Evolutionary conservation across 73 alveolate genomes (phyloP).

Genomic region (Paramecium octaurelia): DNA sequence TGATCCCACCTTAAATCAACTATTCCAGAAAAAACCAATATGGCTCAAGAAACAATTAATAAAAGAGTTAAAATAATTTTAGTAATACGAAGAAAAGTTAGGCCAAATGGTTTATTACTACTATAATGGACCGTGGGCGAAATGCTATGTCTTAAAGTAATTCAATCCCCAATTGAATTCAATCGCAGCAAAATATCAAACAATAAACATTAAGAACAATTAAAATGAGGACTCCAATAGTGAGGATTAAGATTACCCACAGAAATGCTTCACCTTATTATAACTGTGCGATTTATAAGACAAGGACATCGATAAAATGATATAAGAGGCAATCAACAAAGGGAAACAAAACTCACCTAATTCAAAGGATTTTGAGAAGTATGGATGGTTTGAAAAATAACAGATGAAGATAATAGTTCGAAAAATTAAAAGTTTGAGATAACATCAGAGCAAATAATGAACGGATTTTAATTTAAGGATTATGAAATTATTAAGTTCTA

Average conservation of each 20-base stretch:
- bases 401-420: not conserved
- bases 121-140: constrained; percentile 18
- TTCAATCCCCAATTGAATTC: not conserved
- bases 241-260: not conserved
- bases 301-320: not conserved
- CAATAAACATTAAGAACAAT: not conserved
- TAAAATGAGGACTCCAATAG: not conserved
- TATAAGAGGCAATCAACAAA: not conserved
- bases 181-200: not conserved
- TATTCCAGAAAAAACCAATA: not conserved
- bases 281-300: not conserved
- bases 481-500: not conserved
- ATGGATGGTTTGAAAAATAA: not conserved
- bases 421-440: not conserved
- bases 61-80: not conserved
- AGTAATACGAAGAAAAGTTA: not conserved
- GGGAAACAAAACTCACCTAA: not conserved
- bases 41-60: not conserved
- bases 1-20: not conserved
- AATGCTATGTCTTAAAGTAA: not conserved
- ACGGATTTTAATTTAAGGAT: not conserved
- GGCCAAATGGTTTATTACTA: not conserved
- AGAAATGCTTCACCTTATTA: not conserved
- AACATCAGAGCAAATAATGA: not conserved
- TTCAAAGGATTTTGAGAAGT: not conserved